These are phyloP conservation scores for Lyophyllum decastes DNA, from an alignment of 768 basidiomycete species.

Conservation along the genomic window DNA sequence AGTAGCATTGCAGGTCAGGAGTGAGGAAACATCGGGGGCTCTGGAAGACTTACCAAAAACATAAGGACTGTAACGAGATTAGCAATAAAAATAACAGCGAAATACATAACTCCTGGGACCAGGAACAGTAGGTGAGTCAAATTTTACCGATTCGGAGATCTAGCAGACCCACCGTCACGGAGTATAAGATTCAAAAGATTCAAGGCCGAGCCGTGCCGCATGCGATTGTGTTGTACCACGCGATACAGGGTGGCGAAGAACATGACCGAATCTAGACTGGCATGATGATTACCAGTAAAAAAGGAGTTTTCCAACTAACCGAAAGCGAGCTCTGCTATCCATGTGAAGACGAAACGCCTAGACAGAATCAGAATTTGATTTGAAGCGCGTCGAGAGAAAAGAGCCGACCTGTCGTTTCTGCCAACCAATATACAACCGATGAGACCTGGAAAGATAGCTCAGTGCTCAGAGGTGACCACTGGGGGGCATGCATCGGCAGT, in stretches of 20 bases:
- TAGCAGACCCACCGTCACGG: constrained; percentile 30
- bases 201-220: constrained; percentile 9
- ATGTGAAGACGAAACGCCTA: constrained; percentile 36
- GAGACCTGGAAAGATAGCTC: constrained; percentile 21
- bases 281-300: not conserved
- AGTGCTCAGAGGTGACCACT: not conserved
- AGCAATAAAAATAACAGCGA: constrained; percentile 31
- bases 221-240: constrained; percentile 19
- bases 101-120: constrained; percentile 33
- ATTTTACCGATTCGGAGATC: not conserved
- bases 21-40: not conserved
- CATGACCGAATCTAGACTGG: constrained; percentile 32
- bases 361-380: not conserved
- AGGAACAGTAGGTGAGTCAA: not conserved
- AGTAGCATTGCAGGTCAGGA: not conserved
- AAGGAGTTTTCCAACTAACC: constrained; percentile 17
- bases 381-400: not conserved
- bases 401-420: constrained; percentile 24
- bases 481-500: not conserved
- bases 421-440: constrained; percentile 39
- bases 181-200: constrained; percentile 31
- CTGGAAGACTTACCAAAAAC: constrained; percentile 27
- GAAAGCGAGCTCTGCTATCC: constrained; percentile 38
- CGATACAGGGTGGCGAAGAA: constrained; percentile 33
- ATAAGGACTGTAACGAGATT: constrained; percentile 34